Base-by-base conservation (phyloP, 2,329 filamentous ascomycete genomes). In the Xylaria sp. region DNA sequence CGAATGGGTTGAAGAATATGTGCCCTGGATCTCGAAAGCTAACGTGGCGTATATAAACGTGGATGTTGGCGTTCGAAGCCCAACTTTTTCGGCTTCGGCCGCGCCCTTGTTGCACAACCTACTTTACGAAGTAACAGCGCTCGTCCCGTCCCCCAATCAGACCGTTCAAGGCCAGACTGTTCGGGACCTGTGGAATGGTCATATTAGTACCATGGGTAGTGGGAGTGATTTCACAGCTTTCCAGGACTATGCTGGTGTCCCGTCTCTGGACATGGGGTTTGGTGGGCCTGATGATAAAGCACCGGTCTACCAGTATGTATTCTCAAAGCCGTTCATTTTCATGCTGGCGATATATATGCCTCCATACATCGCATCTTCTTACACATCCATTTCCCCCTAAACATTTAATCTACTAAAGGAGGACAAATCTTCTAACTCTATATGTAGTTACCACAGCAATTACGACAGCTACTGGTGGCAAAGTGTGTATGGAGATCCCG, bases 401-500 rank as follows among this genome's bases (percentile, higher is more conserved):
- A 58, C n/a, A 29, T 4, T 17, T 33, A 13, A 41, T 19, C 48
- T 54, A 17, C 11, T 19, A 23, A n/a, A n/a, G 6, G 17, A 23
- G 43, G 3, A 44, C 33, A 27, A n/a, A 35, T 46, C 23, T 27
- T 35, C 61, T 61, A 52, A 62, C 58, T 19, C 8, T 6, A 1
- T 17, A 7, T 37, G 19, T 49, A 64, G 62, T 37, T 97, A 97
- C 75, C 93, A 97, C 78, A 89, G 88, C 74, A 96, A 97, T 79
- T 96, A 96, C 76, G 93, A 96, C 74, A 92, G 88, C 71, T 95
- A 93, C 75, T 81, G 90, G 75, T 97, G 93, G 93, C 96, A 96
- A 91, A 83, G 88, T 56, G 85, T 83, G 23, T 95, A 86, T 65
- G 92, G 91, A 41, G 93, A 97, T 70, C 82, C 82, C 1, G 84